Evolutionary conservation across 371 early-diverging fungal genomes (phyloP).

Genomic region (Quaeritorhiza haematococci): DNA sequence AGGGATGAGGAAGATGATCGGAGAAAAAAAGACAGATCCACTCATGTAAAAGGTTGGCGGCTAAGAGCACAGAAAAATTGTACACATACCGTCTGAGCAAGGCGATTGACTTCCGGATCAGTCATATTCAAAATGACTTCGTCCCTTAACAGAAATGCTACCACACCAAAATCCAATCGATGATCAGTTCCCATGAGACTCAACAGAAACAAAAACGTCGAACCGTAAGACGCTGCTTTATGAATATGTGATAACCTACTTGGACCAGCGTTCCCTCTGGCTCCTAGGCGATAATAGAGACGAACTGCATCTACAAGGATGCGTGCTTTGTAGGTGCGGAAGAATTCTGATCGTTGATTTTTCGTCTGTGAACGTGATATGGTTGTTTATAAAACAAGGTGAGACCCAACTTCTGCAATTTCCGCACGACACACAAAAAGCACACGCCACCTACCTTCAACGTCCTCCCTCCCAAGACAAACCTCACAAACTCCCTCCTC

Average conservation of each 20-base stretch:
- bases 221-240: too few relatives aligned
- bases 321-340: conserved; percentile 36
- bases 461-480: conserved; percentile 13
- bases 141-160: conserved; percentile 12
- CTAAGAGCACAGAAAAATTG: too few relatives aligned
- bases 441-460: conserved; percentile 20
- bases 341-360: conserved; percentile 28
- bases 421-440: too few relatives aligned
- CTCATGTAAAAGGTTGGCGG: too few relatives aligned
- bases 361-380: conserved; percentile 21
- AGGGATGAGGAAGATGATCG: too few relatives aligned
- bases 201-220: too few relatives aligned
- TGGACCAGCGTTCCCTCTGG: conserved; percentile 35
- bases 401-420: too few relatives aligned
- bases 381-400: too few relatives aligned
- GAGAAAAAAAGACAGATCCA: too few relatives aligned
- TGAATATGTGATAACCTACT: too few relatives aligned
- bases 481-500: conserved; percentile 26
- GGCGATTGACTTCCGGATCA: conserved; percentile 33
- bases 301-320: conserved; percentile 36
- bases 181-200: too few relatives aligned
- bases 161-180: neutral
- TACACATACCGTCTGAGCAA: conserved; percentile 26
- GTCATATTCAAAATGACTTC: conserved; percentile 30
- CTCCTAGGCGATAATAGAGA: conserved; percentile 37